Conservation (phyloP, 305 asterid genomes). For the Striga hermonthica region DNA sequence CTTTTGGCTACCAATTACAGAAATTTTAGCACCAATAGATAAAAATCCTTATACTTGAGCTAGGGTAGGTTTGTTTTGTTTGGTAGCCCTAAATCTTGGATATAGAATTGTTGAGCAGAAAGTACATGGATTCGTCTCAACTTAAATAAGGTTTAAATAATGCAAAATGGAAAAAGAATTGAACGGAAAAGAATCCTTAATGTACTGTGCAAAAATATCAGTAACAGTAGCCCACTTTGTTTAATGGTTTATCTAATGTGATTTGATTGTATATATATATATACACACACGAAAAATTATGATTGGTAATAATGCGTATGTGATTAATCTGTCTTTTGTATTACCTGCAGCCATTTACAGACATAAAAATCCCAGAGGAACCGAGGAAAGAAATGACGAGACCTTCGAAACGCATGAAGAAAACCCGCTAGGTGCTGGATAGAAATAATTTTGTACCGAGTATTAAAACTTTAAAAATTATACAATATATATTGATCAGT, state of each 20-base stretch:
- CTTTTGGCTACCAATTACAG: background rate
- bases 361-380: slow-evolving; percentile 46
- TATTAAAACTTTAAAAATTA: background rate
- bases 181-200: slow-evolving; percentile 6
- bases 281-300: background rate
- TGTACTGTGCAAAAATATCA: background rate
- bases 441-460: background rate
- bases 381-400: slow-evolving; percentile 54
- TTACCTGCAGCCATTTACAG: slow-evolving; percentile 53
- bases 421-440: slow-evolving; percentile 42
- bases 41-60: background rate
- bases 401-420: slow-evolving; percentile 60
- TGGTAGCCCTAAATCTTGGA: no score
- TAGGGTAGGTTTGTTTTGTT: background rate
- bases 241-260: no score
- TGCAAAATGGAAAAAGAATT: no score
- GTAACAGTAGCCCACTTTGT: no score
- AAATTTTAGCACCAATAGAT: background rate
- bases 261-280: no score
- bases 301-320: background rate
- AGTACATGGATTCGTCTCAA: no score
- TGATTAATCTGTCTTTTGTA: slow-evolving; percentile 18
- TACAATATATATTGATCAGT: background rate
- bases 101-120: no score
- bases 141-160: no score